Evolutionary conservation across 352 stramenopile genomes (phyloP).

Genomic region (Aphanomyces stellatus): DNA sequence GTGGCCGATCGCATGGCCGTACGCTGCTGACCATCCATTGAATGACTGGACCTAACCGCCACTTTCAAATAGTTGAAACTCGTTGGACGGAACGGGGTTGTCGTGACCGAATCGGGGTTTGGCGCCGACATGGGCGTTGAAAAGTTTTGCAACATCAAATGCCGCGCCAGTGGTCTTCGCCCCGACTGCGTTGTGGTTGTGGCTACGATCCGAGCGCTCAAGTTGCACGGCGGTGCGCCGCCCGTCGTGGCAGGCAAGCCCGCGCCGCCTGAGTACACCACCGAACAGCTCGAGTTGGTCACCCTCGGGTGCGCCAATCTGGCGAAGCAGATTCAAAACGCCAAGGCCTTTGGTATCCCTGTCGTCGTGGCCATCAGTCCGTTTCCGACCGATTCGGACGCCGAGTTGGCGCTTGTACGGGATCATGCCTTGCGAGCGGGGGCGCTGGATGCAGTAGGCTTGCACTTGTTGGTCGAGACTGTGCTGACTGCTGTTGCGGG

Average conservation of each 20-base stretch:
- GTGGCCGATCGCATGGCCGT: conserved; percentile 94
- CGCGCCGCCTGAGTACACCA: conserved; percentile 86
- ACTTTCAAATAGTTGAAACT: conserved; percentile 59
- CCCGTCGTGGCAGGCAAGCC: conserved; percentile 91
- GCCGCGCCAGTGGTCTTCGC: conserved; percentile 89
- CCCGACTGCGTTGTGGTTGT: conserved; percentile 97
- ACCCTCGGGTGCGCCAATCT: conserved; percentile 89
- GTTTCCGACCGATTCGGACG: conserved; percentile 52
- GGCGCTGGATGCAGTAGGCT: conserved; percentile 90
- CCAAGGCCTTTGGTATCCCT: conserved; percentile 90
- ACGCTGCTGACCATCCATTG: conserved; percentile 27
- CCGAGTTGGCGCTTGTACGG: conserved; percentile 93
- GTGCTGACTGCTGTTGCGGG: background rate
- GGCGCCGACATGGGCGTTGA: conserved; percentile 96
- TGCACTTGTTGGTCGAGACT: conserved; percentile 16
- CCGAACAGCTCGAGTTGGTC: conserved; percentile 95
- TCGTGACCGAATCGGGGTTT: conserved; percentile 97
- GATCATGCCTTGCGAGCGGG: conserved; percentile 85
- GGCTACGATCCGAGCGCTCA: conserved; percentile 96
- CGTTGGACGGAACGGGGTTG: conserved; percentile 90
- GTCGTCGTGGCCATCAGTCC: conserved; percentile 94
- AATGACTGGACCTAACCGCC: background rate
- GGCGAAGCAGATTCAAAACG: conserved; percentile 95
- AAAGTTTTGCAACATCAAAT: conserved; percentile 99
- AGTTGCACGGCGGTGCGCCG: conserved; percentile 98